phyloP scores from a whole-genome alignment of 108 stramenopile genomes.

The Pseudonitzschia pungens region DNA sequence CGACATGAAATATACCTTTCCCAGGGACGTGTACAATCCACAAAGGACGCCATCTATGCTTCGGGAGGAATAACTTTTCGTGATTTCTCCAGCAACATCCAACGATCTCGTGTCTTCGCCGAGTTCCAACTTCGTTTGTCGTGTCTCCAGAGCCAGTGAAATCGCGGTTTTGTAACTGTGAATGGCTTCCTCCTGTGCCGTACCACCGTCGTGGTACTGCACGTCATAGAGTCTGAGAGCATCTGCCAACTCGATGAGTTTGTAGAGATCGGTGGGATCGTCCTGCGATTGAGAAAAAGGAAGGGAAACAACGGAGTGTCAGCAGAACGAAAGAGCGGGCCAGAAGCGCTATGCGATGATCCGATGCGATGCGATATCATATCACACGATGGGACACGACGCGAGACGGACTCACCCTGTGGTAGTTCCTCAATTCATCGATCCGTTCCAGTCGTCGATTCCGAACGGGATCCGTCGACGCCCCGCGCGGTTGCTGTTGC shows the following conservation, averaged over 20 bases:
- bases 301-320: neutral
- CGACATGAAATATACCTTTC: constrained; percentile 75
- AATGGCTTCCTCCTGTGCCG: constrained; percentile 65
- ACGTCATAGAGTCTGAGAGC: constrained; percentile 61
- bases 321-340: neutral
- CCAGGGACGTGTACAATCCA: constrained; percentile 48
- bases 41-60: constrained; percentile 70
- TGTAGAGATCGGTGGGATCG: constrained; percentile 29
- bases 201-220: constrained; percentile 77
- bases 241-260: constrained; percentile 50
- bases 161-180: constrained; percentile 50
- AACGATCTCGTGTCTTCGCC: constrained; percentile 23
- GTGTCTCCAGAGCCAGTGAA: constrained; percentile 23
- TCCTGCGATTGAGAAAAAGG: constrained; percentile 1
- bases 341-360: too few species aligned
- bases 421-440: constrained; percentile 11
- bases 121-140: constrained; percentile 24
- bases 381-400: too few species aligned
- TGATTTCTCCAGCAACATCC: constrained; percentile 55
- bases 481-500: constrained; percentile 2
- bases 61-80: constrained; percentile 47
- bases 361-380: too few species aligned
- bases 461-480: constrained; percentile 26
- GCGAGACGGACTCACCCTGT: constrained; percentile 14
- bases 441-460: constrained; percentile 15